Conservation (phyloP, 1,284 basidiomycete species). For the Vanrija pseudolonga region DNA sequence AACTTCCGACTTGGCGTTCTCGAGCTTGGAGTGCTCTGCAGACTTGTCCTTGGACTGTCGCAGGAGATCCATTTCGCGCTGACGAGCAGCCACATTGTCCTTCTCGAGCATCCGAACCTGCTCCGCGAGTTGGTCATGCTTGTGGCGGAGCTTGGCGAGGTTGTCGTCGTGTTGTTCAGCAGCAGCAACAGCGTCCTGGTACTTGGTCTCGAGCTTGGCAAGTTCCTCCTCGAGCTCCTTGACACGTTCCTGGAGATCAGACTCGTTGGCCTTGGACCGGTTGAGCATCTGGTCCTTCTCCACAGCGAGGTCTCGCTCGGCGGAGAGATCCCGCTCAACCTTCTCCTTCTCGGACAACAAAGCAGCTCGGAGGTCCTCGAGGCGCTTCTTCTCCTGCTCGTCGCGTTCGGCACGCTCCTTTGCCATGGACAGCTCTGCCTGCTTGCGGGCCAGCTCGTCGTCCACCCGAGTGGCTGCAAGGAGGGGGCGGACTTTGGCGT, state of each 20-base stretch:
- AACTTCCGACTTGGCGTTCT: slow-evolving; percentile 58
- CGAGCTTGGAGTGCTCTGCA: slow-evolving; percentile 38
- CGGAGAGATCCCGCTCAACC: slow-evolving; percentile 75
- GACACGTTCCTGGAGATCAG: slow-evolving; percentile 80
- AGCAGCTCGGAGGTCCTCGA: slow-evolving; percentile 73
- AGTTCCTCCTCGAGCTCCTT: slow-evolving; percentile 75
- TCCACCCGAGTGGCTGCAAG: slow-evolving; percentile 89
- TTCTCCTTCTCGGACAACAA: slow-evolving; percentile 76
- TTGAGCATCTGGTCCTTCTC: slow-evolving; percentile 86
- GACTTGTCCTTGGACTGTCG: slow-evolving; percentile 34
- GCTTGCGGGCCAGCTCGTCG: slow-evolving; percentile 84
- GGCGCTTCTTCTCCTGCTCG: slow-evolving; percentile 67
- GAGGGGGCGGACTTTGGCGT: slow-evolving; percentile 89
- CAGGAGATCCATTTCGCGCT: slow-evolving; percentile 61
- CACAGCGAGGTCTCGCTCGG: slow-evolving; percentile 71
- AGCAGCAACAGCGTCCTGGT: slow-evolving; percentile 62
- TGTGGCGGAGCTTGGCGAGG: slow-evolving; percentile 29
- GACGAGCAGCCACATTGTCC: slow-evolving; percentile 67
- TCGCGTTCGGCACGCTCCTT: slow-evolving; percentile 84
- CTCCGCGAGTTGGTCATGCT: slow-evolving; percentile 77
- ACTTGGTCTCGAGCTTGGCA: slow-evolving; percentile 76
- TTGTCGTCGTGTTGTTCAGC: slow-evolving; percentile 25
- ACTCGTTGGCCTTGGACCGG: slow-evolving; percentile 77
- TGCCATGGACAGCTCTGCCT: slow-evolving; percentile 74
- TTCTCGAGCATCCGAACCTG: slow-evolving; percentile 74